Percentiles rank a stretch among this genome's conserved stretches.
These are phyloP conservation scores for Colletotrichum agaves DNA, from an alignment of 2,329 filamentous ascomycete genomes.

Conservation along the genomic window DNA sequence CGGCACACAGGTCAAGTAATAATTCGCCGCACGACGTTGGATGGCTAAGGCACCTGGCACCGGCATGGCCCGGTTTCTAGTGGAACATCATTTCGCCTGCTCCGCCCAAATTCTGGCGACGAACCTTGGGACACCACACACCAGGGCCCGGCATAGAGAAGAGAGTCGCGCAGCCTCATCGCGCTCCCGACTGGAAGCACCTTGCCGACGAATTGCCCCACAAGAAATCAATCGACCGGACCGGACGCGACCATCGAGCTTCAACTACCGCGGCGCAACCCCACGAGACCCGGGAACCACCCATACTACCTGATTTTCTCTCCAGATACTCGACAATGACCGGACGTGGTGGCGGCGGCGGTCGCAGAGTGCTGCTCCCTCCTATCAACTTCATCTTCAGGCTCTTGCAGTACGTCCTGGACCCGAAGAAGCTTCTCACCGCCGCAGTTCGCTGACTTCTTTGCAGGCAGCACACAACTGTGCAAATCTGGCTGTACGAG, in stretches of 20 bases:
- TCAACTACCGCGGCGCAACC: background rate
- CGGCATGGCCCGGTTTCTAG: no score
- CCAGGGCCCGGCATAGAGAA: background rate
- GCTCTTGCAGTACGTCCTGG: conserved; percentile 72
- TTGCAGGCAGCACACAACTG: conserved; percentile 73
- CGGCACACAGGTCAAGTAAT: no score
- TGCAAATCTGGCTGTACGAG: conserved; percentile 97
- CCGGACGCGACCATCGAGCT: conserved; percentile 4
- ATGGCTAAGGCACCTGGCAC: background rate
- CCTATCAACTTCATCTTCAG: conserved; percentile 73
- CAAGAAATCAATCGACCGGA: background rate
- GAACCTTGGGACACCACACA: background rate
- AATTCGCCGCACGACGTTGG: background rate
- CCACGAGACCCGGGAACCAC: background rate
- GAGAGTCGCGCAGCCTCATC: conserved; percentile 15
- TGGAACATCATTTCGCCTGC: conserved; percentile 31
- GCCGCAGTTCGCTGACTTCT: background rate
- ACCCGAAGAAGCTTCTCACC: conserved; percentile 25
- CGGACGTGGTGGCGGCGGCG: conserved; percentile 68
- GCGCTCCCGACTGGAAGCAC: conserved; percentile 1
- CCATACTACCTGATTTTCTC: background rate
- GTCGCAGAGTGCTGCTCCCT: conserved; percentile 68
- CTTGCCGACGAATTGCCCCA: conserved; percentile 8
- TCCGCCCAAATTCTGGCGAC: conserved; percentile 13
- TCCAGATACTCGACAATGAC: conserved; percentile 56